phyloP scores from a whole-genome alignment of 805 yeast species.

The Sporopachydermia lactativora region DNA sequence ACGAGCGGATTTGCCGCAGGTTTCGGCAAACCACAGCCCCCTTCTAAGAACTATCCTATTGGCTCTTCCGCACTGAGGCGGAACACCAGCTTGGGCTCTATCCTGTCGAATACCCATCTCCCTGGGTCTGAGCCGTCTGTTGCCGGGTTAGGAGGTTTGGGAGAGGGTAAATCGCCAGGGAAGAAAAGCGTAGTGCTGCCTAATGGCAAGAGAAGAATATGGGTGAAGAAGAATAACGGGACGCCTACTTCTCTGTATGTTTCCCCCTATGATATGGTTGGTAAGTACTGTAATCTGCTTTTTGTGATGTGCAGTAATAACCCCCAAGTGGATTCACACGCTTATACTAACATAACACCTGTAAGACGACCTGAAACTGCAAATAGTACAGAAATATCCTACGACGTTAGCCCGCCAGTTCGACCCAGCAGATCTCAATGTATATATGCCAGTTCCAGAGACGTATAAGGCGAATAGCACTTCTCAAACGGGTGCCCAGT shows the following conservation, averaged over 20 bases:
- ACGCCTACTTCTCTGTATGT: slow-evolving; percentile 59
- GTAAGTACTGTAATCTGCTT: too few relatives aligned
- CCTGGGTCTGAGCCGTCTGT: too few relatives aligned
- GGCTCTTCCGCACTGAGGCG: too few relatives aligned
- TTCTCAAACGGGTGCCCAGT: slow-evolving; percentile 2
- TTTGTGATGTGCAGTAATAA: too few relatives aligned
- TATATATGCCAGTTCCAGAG: slow-evolving; percentile 20
- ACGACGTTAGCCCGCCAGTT: slow-evolving; percentile 43
- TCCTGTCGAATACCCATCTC: neutral
- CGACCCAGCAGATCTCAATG: slow-evolving; percentile 55
- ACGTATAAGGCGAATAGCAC: slow-evolving; percentile 2
- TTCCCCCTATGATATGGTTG: slow-evolving; percentile 51
- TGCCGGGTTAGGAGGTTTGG: too few relatives aligned
- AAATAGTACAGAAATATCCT: slow-evolving; percentile 51
- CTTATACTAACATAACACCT: too few relatives aligned
- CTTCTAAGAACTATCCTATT: too few relatives aligned
- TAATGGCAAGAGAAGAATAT: slow-evolving; percentile 15
- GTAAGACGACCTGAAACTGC: slow-evolving; percentile 63
- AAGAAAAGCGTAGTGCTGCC: neutral
- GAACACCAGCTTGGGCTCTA: neutral
- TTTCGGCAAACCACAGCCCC: too few relatives aligned
- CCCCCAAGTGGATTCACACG: too few relatives aligned
- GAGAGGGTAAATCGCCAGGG: too few relatives aligned
- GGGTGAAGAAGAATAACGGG: slow-evolving; percentile 22
- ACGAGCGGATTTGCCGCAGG: too few relatives aligned